Percentiles rank a stretch among this genome's conserved stretches.
Conservation (phyloP, 495 filamentous ascomycete genomes). For the Oidiodendron maius region DNA sequence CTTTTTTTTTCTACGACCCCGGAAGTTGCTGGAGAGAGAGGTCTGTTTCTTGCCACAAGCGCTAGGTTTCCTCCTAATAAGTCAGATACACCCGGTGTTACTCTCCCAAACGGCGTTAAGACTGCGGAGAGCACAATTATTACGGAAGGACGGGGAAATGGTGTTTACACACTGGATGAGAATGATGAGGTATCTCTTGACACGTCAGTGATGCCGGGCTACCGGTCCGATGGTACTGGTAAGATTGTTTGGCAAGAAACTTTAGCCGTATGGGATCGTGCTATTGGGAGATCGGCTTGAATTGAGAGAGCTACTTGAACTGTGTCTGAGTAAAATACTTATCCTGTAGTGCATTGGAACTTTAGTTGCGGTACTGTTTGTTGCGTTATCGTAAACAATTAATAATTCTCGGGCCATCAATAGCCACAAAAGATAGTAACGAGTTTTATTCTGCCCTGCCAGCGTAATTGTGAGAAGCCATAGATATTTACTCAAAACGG, state of each 20-base stretch:
- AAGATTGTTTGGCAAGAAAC: constrained; percentile 19
- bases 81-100: constrained; percentile 1
- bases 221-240: constrained; percentile 6
- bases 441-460: too few species aligned
- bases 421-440: too few species aligned
- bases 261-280: constrained; percentile 13
- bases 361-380: too few species aligned
- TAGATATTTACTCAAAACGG: too few species aligned
- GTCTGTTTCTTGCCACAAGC: constrained; percentile 20
- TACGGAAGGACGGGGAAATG: constrained; percentile 17
- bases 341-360: too few species aligned
- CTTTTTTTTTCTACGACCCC: constrained; percentile 8
- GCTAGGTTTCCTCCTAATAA: constrained; percentile 14
- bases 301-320: too few species aligned
- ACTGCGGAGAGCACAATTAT: constrained; percentile 8
- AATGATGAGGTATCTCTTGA: constrained; percentile 11
- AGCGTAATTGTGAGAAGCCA: too few species aligned
- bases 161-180: constrained; percentile 16
- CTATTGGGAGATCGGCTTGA: constrained; percentile 7
- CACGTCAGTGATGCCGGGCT: constrained; percentile 1
- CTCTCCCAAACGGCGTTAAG: constrained; percentile 8
- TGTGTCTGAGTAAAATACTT: too few species aligned
- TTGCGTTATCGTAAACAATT: too few species aligned
- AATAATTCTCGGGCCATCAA: too few species aligned
- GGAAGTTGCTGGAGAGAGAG: constrained; percentile 23